Evolutionary conservation across 2,329 filamentous ascomycete species (phyloP).

Genomic region (Trichothecium roseum): DNA sequence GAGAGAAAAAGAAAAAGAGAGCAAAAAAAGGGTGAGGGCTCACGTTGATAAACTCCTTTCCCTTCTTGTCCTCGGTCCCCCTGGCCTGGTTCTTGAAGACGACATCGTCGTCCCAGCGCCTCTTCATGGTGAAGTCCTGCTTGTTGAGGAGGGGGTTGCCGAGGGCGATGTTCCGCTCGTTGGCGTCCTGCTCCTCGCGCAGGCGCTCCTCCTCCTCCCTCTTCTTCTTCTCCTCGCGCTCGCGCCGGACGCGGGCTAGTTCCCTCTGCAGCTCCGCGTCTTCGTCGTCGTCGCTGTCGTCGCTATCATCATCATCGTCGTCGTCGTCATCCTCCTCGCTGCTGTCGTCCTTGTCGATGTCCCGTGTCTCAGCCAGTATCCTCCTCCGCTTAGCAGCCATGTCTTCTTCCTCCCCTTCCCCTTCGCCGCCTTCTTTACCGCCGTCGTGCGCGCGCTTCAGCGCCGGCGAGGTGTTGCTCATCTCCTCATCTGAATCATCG

Average conservation of each 20-base stretch:
- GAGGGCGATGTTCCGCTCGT: constrained; percentile 79
- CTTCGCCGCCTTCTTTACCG: constrained; percentile 3
- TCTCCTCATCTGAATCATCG: constrained; percentile 26
- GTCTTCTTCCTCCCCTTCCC: constrained; percentile 45
- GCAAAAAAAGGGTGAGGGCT: constrained; percentile 23
- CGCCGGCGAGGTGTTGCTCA: constrained; percentile 23
- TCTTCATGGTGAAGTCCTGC: constrained; percentile 79
- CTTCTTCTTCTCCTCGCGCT: constrained; percentile 38
- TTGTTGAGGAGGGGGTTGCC: constrained; percentile 91
- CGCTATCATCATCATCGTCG: constrained; percentile 30
- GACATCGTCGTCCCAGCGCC: constrained; percentile 95
- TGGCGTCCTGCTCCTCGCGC: constrained; percentile 71
- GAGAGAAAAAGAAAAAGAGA: constrained; percentile 1
- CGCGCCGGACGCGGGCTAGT: constrained; percentile 84
- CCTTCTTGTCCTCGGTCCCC: constrained; percentile 83
- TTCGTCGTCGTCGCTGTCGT: constrained; percentile 41
- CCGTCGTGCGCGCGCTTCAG: constrained; percentile 46
- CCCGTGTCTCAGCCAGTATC: constrained; percentile 78
- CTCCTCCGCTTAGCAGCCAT: constrained; percentile 73
- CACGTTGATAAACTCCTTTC: constrained; percentile 94
- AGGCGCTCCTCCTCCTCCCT: constrained; percentile 62
- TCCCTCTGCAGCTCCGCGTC: constrained; percentile 83
- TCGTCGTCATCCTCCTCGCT: constrained; percentile 37
- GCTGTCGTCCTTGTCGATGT: constrained; percentile 57
- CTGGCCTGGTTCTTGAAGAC: constrained; percentile 98